phyloP scores from a whole-genome alignment of 352 stramenopile species.

The Phytophthora macrochlamydospora region DNA sequence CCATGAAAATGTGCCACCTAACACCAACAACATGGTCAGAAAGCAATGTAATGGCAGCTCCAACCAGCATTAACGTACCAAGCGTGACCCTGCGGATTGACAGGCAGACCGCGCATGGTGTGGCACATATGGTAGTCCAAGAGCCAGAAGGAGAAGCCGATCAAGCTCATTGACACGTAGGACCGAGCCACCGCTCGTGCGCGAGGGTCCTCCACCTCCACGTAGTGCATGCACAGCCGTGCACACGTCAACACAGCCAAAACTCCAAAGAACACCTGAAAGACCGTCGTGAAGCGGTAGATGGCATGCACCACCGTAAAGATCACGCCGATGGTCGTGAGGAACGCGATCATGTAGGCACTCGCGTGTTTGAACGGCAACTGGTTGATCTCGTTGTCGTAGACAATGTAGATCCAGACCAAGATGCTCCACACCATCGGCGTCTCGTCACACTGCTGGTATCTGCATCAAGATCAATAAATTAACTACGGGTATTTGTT shows the following conservation, averaged over 20 bases:
- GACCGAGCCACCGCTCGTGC: conserved; percentile 63
- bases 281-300: conserved; percentile 79
- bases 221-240: conserved; percentile 68
- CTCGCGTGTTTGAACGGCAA: conserved; percentile 46
- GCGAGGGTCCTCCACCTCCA: conserved; percentile 51
- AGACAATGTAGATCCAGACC: conserved; percentile 85
- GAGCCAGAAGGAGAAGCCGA: conserved; percentile 75
- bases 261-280: conserved; percentile 78
- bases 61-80: conserved; percentile 40
- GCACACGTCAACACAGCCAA: conserved; percentile 55
- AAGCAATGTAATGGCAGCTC: too few relatives aligned
- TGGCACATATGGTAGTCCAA: conserved; percentile 86
- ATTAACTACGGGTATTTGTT: too few relatives aligned
- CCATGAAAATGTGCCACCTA: conserved; percentile 19
- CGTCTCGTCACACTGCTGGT: conserved; percentile 86
- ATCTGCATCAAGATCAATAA: not conserved
- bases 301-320: conserved; percentile 79
- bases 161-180: conserved; percentile 60
- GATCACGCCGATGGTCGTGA: conserved; percentile 57
- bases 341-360: conserved; percentile 44
- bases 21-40: not conserved
- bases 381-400: conserved; percentile 71
- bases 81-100: conserved; percentile 85
- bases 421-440: conserved; percentile 88
- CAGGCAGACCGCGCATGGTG: conserved; percentile 49